These are phyloP conservation scores for Poteriospumella lacustris DNA, from an alignment of 108 stramenopile genomes.

Conservation along the genomic window DNA sequence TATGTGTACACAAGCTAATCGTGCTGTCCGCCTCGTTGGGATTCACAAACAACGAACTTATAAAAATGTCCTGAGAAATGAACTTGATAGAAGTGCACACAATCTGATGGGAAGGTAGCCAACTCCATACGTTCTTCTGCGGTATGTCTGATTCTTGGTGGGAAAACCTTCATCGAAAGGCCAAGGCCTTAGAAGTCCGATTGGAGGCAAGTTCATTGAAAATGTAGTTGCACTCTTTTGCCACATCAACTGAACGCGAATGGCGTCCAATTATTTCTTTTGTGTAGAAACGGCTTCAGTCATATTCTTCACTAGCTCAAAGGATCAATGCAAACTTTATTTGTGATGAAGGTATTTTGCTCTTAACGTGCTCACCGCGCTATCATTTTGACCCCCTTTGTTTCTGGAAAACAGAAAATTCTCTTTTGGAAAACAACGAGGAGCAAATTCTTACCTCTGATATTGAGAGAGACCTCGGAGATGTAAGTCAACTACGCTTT, in stretches of 20 bases:
- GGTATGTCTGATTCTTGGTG: background rate
- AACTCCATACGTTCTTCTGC: too few species aligned
- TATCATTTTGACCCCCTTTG: background rate
- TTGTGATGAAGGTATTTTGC: conserved; percentile 20
- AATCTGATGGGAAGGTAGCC: too few species aligned
- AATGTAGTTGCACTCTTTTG: background rate
- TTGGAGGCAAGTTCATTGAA: conserved; percentile 19
- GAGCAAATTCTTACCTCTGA: conserved; percentile 13
- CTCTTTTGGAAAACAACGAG: conserved; percentile 17
- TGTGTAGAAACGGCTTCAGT: conserved; percentile 4
- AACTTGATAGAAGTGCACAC: too few species aligned
- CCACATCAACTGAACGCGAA: background rate
- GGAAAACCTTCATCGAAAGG: background rate
- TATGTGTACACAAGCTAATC: too few species aligned
- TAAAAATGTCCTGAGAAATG: too few species aligned
- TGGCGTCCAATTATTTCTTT: background rate
- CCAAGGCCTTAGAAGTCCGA: conserved; percentile 3
- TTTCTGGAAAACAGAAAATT: background rate
- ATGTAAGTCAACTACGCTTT: background rate
- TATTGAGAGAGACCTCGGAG: conserved; percentile 18
- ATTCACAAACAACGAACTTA: too few species aligned
- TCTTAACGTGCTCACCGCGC: background rate
- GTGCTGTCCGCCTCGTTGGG: too few species aligned
- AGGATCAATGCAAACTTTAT: conserved; percentile 25
- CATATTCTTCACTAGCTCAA: conserved; percentile 21